Base-by-base conservation (phyloP, 768 basidiomycete genomes). In the Rickenella mellea region DNA sequence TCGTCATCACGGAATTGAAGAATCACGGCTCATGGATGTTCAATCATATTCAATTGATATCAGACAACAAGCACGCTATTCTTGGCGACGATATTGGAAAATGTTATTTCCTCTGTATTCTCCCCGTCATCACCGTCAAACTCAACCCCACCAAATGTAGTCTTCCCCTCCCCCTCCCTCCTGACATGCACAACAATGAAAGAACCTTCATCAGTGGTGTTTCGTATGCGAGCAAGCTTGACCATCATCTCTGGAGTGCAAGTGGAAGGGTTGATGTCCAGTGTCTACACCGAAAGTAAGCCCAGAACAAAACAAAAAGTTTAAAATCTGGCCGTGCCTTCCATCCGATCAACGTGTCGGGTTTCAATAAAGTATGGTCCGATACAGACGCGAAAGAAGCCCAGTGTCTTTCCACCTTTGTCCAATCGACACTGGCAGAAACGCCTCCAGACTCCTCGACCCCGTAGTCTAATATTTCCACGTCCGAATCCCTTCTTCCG, bases 231-330 rank as follows among this genome's bases (percentile, higher is more conserved):
- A 0, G 63, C 77, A 2, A 76, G 46, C n/a, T 60, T 64, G 15
- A 80, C 52, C 43, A 82, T 50, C 10, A 70, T 55, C 47, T 81
- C 83, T 0, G 83, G 83, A 4, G 78, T 71, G 40, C 68, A 70
- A 3, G 80, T 82, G 5, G 51, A 53, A 0, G 74, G 74, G 48
- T 81, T 73, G 39, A 85, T 68, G 0, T 65, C 75, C 2, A 85
- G 68, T 5, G 39, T 36, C 11, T 22, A 39, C n/a, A 1, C 2
- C 7, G n/a, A 25, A 5, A 48, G 27, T 41, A 36, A 35, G 24
- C 8, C 31, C 12, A 27, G 25, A 12, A 3, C 15, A 11, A 22
- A 21, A 15, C 41, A 10, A 10, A 17, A 26, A n/a, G 35, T 17
- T 12, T 10, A 27, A 28, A 38, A 36, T 30, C 3, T 12, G 41